Conservation (phyloP, 768 basidiomycete species). For the Amyloporia xantha region DNA sequence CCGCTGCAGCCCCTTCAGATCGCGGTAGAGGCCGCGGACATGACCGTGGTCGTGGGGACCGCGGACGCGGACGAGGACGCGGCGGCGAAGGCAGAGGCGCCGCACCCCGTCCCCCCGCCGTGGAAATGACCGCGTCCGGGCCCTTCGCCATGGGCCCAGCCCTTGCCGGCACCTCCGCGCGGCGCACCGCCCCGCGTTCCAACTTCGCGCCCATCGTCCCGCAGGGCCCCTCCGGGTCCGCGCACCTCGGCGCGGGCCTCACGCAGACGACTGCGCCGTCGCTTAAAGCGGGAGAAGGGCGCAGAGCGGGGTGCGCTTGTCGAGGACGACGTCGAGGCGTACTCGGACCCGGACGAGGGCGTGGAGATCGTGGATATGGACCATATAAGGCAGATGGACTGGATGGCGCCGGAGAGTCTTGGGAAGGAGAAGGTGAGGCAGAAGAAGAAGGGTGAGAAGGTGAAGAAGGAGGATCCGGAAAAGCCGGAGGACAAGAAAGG, state of each 20-base stretch:
- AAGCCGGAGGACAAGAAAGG: constrained; percentile 21
- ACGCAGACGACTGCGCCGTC: constrained; percentile 44
- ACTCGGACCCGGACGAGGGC: constrained; percentile 84
- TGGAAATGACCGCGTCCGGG: constrained; percentile 79
- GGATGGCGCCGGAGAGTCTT: constrained; percentile 81
- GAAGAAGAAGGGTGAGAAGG: constrained; percentile 26
- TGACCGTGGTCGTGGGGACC: constrained; percentile 8
- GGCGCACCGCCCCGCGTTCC: constrained; percentile 46
- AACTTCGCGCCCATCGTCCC: constrained; percentile 48
- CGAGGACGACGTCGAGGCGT: constrained; percentile 56
- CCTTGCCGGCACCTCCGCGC: constrained; percentile 50
- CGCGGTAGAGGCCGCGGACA: constrained; percentile 42
- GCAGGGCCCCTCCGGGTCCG: constrained; percentile 27
- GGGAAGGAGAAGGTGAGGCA: constrained; percentile 31
- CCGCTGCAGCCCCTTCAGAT: constrained; percentile 10
- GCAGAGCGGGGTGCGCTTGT: constrained; percentile 23
- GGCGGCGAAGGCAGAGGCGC: constrained; percentile 49
- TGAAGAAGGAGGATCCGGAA: constrained; percentile 41
- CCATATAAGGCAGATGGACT: constrained; percentile 70
- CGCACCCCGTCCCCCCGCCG: constrained; percentile 39
- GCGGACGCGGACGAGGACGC: constrained; percentile 32
- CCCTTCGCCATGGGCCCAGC: constrained; percentile 86
- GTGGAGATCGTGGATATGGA: constrained; percentile 86
- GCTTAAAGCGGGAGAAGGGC: constrained; percentile 26
- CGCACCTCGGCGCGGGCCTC: constrained; percentile 42